phyloP scores from a whole-genome alignment of 306 rosid genomes.

The Cicer bijugum region DNA sequence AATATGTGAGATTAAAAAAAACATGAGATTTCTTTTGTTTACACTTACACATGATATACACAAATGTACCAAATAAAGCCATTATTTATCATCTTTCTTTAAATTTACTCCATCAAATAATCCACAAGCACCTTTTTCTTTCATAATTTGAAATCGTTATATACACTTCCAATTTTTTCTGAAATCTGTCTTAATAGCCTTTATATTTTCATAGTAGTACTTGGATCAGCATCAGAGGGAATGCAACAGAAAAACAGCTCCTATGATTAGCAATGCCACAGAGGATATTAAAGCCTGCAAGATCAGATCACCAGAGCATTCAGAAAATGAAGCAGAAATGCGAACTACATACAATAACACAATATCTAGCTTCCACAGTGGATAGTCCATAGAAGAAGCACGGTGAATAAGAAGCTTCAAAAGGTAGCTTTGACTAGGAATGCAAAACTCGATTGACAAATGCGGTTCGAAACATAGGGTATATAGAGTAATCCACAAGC shows the following conservation, averaged over 20 bases:
- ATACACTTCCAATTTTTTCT: conserved; percentile 28
- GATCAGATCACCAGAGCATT: conserved; percentile 20
- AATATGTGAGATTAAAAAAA: neutral
- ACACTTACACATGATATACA: neutral
- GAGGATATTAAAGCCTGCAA: conserved; percentile 79
- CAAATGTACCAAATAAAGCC: conserved; percentile 20
- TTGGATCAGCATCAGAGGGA: conserved; percentile 34
- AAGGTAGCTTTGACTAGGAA: too few relatives aligned
- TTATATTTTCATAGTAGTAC: neutral
- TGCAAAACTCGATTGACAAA: too few relatives aligned
- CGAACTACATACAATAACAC: neutral
- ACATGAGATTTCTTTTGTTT: neutral
- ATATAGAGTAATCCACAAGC: too few relatives aligned
- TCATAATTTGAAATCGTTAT: conserved; percentile 26
- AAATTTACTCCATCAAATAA: conserved; percentile 31
- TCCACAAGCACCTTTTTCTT: neutral
- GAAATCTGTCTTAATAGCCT: conserved; percentile 7
- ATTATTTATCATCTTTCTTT: conserved; percentile 30
- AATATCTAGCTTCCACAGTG: neutral
- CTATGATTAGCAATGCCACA: conserved; percentile 56
- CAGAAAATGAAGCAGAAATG: conserved; percentile 26
- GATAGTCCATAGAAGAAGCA: too few relatives aligned
- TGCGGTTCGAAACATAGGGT: too few relatives aligned
- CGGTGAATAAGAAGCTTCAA: too few relatives aligned
- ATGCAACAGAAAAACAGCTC: conserved; percentile 49